These are phyloP conservation scores for Debaryomyces maramus DNA, from an alignment of 805 yeast species.

Conservation along the genomic window DNA sequence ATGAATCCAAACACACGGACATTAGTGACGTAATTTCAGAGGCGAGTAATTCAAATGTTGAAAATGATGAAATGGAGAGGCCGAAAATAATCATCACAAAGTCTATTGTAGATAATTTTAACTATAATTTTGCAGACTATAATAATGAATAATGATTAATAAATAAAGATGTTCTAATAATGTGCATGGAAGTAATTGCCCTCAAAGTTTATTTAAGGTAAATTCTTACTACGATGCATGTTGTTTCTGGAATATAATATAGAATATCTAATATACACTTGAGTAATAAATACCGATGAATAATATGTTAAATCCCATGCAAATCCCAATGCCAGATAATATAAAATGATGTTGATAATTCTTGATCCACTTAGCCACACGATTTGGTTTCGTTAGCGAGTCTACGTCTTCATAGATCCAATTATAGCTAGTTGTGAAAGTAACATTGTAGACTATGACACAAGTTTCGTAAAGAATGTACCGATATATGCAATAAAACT, in stretches of 20 bases:
- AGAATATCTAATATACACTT: not conserved
- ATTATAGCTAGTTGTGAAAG: slow-evolving; percentile 10
- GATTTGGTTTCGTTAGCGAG: not conserved
- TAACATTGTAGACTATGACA: slow-evolving; percentile 12
- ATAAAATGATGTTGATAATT: slow-evolving; percentile 2
- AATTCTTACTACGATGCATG: too few species aligned
- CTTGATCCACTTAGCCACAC: not conserved
- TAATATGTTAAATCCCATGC: slow-evolving; percentile 4
- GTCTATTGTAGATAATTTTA: slow-evolving; percentile 4
- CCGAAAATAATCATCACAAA: not conserved
- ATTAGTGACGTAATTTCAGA: too few species aligned
- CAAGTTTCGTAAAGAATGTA: slow-evolving; percentile 32
- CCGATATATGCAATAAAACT: slow-evolving; percentile 34
- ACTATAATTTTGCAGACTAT: slow-evolving; percentile 10
- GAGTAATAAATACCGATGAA: slow-evolving; percentile 3
- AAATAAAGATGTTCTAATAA: too few species aligned
- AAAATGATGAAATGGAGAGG: too few species aligned
- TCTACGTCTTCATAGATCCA: slow-evolving; percentile 9
- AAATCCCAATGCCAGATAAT: slow-evolving; percentile 1
- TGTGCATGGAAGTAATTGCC: too few species aligned
- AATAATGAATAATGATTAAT: not conserved
- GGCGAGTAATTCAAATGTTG: too few species aligned
- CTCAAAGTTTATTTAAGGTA: too few species aligned
- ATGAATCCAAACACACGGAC: too few species aligned
- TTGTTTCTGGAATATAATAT: too few species aligned